Evolutionary conservation across 495 filamentous ascomycete species (phyloP), one percentile per base, ranked within the genome.

Genomic region (Aspergillus sclerotiicarbonarius): DNA sequence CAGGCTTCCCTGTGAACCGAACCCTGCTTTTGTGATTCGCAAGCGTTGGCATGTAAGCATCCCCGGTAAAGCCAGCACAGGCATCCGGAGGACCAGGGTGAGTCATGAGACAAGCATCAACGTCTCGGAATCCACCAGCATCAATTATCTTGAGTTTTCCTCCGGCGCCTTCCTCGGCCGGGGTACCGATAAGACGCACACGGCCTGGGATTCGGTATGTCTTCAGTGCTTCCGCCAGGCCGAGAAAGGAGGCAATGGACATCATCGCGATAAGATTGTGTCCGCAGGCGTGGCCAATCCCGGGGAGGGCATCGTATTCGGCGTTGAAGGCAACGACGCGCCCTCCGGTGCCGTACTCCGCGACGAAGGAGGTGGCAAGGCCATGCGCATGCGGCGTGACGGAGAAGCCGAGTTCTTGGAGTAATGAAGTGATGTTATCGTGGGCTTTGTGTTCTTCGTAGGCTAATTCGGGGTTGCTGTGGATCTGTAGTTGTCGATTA

Each of bases 101-200:
- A 6, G 81, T 78, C 67, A 88, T 85, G 29, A 88, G 71, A 20
- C 71, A 82, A 54, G 87, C 77, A 18, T 87, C 83, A 16, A 85
- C 82, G 29, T 75, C 75, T 30, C 77, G 68, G 67, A 86, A 88
- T 1, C 84, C 87, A 0, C 84, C 85, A 0, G 78, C 80, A 15
- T 86, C 62, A 29, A 88, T 72, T 4, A 89, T 74, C 44, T 77
- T 79, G 57, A 84, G 83, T 64, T 90, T 89, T 25, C 86, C 87
- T 7, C 85, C 85, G 15, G 84, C 83, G n/a, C 79, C 80, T 73
- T 89, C 86, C 68, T 90, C 87, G 0, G 82, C 87, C 1, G 87
- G 87, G 0, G 87, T 89, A 25, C 87, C 87, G 29, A 89, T 79
- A 33, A 89, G 60, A 6, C 20, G 21, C 9, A 44, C 39, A 10